A percentile compares a stretch with the other conserved stretches of the same genome.
These are phyloP conservation scores for Carex littledalei DNA, from an alignment of 176 grass and related monocot species.

Conservation along the genomic window DNA sequence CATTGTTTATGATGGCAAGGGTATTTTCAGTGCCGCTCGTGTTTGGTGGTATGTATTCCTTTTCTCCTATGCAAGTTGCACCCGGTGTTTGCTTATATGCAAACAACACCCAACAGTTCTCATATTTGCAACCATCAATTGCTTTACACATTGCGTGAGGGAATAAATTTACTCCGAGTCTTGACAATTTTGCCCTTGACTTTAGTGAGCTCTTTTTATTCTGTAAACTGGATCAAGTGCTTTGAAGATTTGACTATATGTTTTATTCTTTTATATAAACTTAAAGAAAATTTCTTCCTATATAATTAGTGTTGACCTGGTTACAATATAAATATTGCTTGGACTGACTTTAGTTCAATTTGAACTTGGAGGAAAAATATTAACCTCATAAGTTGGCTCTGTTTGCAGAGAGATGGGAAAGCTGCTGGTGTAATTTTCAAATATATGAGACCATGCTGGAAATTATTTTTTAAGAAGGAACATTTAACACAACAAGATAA, in stretches of 20 bases:
- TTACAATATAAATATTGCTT: background rate
- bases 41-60: constrained; percentile 79
- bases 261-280: background rate
- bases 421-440: background rate
- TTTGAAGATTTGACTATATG: background rate
- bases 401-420: background rate
- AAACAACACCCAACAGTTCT: background rate
- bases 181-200: background rate
- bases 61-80: background rate
- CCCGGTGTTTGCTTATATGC: background rate
- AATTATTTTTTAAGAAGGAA: background rate
- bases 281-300: background rate
- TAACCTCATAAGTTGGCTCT: background rate
- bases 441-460: background rate
- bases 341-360: background rate
- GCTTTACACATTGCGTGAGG: background rate
- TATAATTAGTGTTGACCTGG: background rate
- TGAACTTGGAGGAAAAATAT: background rate
- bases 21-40: constrained; percentile 91
- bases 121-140: background rate
- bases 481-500: background rate
- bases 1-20: constrained; percentile 98
- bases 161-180: background rate
- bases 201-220: background rate
- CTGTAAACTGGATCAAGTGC: background rate